Percentiles rank a stretch among this genome's conserved stretches.
Evolutionary conservation across 2,329 filamentous ascomycete species (phyloP).

Genomic region (Aspergillus neoniger): DNA sequence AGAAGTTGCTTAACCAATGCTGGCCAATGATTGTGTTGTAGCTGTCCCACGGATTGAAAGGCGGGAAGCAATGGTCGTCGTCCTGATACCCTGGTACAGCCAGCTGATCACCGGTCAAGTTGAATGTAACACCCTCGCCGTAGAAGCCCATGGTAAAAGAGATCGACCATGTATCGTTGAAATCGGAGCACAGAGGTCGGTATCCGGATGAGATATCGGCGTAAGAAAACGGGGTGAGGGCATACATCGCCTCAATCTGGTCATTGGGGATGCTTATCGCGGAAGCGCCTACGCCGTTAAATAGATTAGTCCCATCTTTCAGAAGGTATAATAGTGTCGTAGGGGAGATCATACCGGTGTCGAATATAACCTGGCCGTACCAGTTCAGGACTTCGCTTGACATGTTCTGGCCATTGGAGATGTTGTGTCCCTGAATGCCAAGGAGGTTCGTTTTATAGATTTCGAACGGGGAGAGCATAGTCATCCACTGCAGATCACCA

Average conservation of each 20-base stretch:
- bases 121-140: neutral
- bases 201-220: neutral
- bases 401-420: neutral
- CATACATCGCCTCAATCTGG: neutral
- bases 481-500: neutral
- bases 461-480: neutral
- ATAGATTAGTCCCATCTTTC: neutral
- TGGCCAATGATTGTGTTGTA: neutral
- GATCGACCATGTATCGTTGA: conserved; percentile 1
- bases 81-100: neutral
- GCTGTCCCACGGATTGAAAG: neutral
- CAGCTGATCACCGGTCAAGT: neutral
- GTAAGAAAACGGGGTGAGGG: neutral
- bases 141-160: neutral
- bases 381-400: neutral
- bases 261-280: neutral
- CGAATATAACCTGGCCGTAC: neutral
- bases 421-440: neutral
- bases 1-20: conserved; percentile 1
- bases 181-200: conserved; percentile 1
- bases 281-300: neutral
- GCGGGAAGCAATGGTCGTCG: neutral
- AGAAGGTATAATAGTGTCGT: neutral
- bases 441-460: neutral
- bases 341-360: neutral